Evolutionary conservation across 495 filamentous ascomycete genomes (phyloP).

Genomic region (Penicillium ucsense): DNA sequence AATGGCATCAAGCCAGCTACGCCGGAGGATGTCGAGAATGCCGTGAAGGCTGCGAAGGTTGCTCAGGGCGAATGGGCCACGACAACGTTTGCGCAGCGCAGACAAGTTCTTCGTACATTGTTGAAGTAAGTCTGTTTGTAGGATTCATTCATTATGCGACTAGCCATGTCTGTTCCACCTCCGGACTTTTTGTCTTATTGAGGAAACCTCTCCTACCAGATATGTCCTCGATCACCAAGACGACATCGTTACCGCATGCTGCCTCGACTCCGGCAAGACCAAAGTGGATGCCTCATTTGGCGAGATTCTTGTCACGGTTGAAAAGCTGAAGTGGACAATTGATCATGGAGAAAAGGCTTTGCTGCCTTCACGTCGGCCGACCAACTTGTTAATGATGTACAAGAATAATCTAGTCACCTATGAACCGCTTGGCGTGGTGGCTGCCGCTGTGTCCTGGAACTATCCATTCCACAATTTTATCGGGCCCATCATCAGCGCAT

Average conservation of each 20-base stretch:
- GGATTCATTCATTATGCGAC: background rate
- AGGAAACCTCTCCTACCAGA: constrained; percentile 19
- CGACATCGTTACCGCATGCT: constrained; percentile 72
- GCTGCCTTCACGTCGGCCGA: constrained; percentile 57
- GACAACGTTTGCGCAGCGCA: constrained; percentile 68
- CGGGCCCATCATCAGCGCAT: constrained; percentile 76
- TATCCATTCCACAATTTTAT: constrained; percentile 94
- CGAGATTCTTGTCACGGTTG: constrained; percentile 85
- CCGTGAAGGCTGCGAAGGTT: constrained; percentile 58
- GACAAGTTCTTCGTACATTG: constrained; percentile 72
- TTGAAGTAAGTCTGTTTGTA: constrained; percentile 47
- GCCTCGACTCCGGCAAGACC: constrained; percentile 95
- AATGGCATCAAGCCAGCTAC: constrained; percentile 66
- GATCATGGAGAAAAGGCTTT: constrained; percentile 81
- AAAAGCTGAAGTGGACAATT: constrained; percentile 93
- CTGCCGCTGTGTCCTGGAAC: constrained; percentile 94
- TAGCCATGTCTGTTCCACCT: background rate
- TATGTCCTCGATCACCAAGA: constrained; percentile 85
- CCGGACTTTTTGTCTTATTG: background rate
- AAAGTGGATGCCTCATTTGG: constrained; percentile 87
- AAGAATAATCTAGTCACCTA: constrained; percentile 87
- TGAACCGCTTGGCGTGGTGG: constrained; percentile 88
- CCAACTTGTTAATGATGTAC: constrained; percentile 88
- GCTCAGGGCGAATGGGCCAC: constrained; percentile 76
- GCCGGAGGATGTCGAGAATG: constrained; percentile 68